phyloP scores from a whole-genome alignment of 1,139 yeast species.

The Dujonia santamariae region DNA sequence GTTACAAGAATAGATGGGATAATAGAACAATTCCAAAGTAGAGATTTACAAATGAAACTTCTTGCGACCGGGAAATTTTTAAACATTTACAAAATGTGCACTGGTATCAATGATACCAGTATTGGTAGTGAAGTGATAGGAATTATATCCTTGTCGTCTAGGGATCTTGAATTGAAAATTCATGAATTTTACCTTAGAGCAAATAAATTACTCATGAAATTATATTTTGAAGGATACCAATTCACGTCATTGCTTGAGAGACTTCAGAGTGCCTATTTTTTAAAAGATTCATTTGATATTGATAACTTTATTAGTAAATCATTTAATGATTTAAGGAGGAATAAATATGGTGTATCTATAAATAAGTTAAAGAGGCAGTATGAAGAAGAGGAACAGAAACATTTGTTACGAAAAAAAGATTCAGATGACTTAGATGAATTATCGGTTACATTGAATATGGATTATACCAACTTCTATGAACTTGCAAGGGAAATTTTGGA shows the following conservation, averaged over 20 bases:
- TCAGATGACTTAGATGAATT: constrained; percentile 34
- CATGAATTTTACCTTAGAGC: constrained; percentile 68
- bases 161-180: constrained; percentile 56
- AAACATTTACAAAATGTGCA: constrained; percentile 65
- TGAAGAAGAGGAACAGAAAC: constrained; percentile 11
- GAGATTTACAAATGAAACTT: constrained; percentile 60
- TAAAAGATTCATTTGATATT: constrained; percentile 44
- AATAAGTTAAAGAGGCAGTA: constrained; percentile 27
- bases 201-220: constrained; percentile 55
- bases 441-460: constrained; percentile 21
- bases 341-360: constrained; percentile 29
- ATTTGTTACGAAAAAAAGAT: too few relatives aligned
- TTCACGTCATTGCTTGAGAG: constrained; percentile 46
- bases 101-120: constrained; percentile 32
- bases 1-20: constrained; percentile 74
- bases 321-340: constrained; percentile 33
- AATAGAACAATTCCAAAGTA: constrained; percentile 58
- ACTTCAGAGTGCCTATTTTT: constrained; percentile 54
- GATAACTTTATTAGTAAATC: constrained; percentile 39
- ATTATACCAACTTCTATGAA: constrained; percentile 45
- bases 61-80: constrained; percentile 82
- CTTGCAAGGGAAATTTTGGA: constrained; percentile 63
- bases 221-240: constrained; percentile 62
- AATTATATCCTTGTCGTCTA: constrained; percentile 49
- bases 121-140: constrained; percentile 11